Percentiles rank a stretch among this genome's conserved stretches.
Evolutionary conservation across 2,329 filamentous ascomycete genomes (phyloP).

Genomic region (Diaporthe vexans): DNA sequence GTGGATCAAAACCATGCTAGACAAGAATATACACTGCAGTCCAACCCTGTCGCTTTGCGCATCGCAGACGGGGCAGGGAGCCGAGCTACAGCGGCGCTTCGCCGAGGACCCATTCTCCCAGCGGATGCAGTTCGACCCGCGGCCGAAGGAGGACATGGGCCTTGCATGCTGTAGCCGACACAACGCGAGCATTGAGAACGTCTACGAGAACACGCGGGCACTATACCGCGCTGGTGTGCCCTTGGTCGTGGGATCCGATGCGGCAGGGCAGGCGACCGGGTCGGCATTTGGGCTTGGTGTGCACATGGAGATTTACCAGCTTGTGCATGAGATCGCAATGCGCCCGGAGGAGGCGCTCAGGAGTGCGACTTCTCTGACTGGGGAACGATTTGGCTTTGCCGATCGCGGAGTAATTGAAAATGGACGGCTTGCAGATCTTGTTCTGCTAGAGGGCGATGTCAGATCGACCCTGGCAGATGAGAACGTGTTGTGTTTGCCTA

Average conservation of each 20-base stretch:
- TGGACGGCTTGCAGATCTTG: slow-evolving; percentile 3
- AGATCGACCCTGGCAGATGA: background rate
- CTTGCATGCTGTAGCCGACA: slow-evolving; percentile 10
- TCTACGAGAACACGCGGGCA: slow-evolving; percentile 4
- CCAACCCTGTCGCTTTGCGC: slow-evolving; percentile 2
- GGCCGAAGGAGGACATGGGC: background rate
- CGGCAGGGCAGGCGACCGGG: background rate
- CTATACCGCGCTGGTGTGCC: background rate
- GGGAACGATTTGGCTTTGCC: background rate
- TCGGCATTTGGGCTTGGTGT: slow-evolving; percentile 1
- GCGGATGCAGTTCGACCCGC: slow-evolving; percentile 2
- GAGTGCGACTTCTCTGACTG: background rate
- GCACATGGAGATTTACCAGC: slow-evolving; percentile 6
- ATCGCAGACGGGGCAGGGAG: background rate
- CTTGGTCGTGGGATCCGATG: background rate
- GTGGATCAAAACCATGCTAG: background rate
- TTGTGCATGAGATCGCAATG: slow-evolving; percentile 6
- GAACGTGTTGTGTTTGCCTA: background rate
- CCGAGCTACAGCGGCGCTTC: background rate
- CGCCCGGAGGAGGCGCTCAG: slow-evolving; percentile 5
- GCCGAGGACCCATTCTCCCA: background rate
- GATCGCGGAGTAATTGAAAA: background rate
- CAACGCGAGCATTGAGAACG: slow-evolving; percentile 13
- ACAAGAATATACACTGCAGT: background rate
- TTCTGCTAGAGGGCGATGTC: slow-evolving; percentile 14